These are phyloP conservation scores for Eimeria acervulina DNA, from an alignment of 169 alveolate species.

Conservation along the genomic window DNA sequence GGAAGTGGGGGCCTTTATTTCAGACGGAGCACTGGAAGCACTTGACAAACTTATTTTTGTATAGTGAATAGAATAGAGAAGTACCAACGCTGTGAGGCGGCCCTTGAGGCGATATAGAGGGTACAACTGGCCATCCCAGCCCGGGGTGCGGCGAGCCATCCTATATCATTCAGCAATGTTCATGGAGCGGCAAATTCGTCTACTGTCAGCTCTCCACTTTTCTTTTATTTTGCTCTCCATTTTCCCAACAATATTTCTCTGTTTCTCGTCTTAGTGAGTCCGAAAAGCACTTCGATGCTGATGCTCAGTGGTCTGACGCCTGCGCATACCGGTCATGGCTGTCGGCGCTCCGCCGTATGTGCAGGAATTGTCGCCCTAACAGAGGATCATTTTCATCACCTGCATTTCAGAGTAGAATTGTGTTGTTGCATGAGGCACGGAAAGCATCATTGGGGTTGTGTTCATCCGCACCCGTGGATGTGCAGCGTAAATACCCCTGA, in stretches of 20 bases:
- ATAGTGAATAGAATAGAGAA: neutral
- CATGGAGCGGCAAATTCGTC: neutral
- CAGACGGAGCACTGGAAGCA: neutral
- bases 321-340: constrained; percentile 28
- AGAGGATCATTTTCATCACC: neutral
- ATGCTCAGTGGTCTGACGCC: neutral
- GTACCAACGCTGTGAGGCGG: neutral
- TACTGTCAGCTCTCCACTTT: neutral
- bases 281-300: neutral
- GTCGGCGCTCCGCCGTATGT: constrained; percentile 23
- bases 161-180: neutral
- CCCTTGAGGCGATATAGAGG: neutral
- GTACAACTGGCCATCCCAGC: constrained; percentile 23
- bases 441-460: neutral
- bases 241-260: neutral
- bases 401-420: neutral
- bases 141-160: constrained; percentile 37
- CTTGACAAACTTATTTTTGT: neutral
- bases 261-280: neutral
- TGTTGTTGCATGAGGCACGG: neutral
- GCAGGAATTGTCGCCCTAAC: neutral
- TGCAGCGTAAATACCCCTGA: neutral
- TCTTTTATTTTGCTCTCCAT: neutral
- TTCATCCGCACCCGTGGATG: neutral
- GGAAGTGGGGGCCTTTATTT: neutral